Evolutionary conservation across 2,329 filamentous ascomycete species (phyloP).

Genomic region (Aspergillus clavatus): DNA sequence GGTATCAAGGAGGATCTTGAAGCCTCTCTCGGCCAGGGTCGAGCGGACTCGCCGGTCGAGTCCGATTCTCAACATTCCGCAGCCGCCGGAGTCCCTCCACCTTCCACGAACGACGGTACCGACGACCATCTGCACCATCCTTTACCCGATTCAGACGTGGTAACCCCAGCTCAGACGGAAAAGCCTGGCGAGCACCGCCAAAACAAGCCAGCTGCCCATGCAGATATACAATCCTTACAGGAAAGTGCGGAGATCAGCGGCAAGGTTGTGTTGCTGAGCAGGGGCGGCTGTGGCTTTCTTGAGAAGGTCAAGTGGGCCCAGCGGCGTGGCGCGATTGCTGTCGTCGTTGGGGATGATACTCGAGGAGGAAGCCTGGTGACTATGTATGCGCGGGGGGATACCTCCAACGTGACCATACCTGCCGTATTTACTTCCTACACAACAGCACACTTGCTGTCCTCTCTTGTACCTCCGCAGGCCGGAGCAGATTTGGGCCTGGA

Average conservation of each 20-base stretch:
- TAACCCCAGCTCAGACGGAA: slow-evolving; percentile 30
- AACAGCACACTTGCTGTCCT: slow-evolving; percentile 86
- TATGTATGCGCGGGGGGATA: slow-evolving; percentile 97
- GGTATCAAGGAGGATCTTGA: slow-evolving; percentile 18
- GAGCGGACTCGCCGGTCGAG: slow-evolving; percentile 22
- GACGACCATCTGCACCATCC: slow-evolving; percentile 74
- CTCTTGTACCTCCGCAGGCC: slow-evolving; percentile 69
- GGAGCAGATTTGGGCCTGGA: slow-evolving; percentile 59
- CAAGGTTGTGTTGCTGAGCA: slow-evolving; percentile 84
- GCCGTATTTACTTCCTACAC: slow-evolving; percentile 93
- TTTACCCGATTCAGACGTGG: slow-evolving; percentile 41
- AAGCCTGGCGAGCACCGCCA: slow-evolving; percentile 30
- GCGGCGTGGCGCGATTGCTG: slow-evolving; percentile 75
- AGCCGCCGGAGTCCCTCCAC: slow-evolving; percentile 12
- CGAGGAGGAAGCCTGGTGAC: slow-evolving; percentile 85
- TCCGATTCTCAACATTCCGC: slow-evolving; percentile 15
- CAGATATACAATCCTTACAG: slow-evolving; percentile 87
- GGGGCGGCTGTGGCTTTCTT: slow-evolving; percentile 91
- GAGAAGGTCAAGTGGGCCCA: slow-evolving; percentile 98
- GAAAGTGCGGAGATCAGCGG: slow-evolving; percentile 89
- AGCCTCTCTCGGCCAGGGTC: slow-evolving; percentile 17
- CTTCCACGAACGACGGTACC: slow-evolving; percentile 64
- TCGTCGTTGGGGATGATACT: slow-evolving; percentile 92
- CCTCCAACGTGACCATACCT: slow-evolving; percentile 89
- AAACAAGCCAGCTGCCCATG: slow-evolving; percentile 52